These are phyloP conservation scores for Ensete ventricosum DNA, from an alignment of 176 grass and related monocot species.

Conservation along the genomic window DNA sequence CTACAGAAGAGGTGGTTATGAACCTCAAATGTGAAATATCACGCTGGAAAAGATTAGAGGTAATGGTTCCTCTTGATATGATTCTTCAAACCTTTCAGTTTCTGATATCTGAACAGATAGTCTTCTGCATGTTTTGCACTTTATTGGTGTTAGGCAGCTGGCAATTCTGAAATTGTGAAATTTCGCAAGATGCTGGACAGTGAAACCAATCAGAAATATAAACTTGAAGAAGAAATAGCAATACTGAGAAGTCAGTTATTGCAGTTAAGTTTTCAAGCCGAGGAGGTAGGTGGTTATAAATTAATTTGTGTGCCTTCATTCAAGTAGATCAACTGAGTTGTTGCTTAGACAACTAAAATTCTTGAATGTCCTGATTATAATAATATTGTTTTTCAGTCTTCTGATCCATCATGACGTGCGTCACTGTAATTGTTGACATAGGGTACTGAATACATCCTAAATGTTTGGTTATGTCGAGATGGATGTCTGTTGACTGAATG, in stretches of 20 bases:
- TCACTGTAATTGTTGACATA: too few relatives aligned
- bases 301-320: neutral
- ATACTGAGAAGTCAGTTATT: conserved; percentile 75
- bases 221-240: conserved; percentile 86
- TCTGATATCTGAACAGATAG: neutral
- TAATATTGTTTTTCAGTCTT: neutral
- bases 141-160: conserved; percentile 50
- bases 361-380: neutral
- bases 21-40: conserved; percentile 79
- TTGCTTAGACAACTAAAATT: neutral
- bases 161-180: conserved; percentile 65
- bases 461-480: neutral
- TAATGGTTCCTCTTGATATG: conserved; percentile 28
- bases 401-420: too few relatives aligned
- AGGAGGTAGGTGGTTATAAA: conserved; percentile 51
- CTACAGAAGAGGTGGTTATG: conserved; percentile 56
- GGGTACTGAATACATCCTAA: too few relatives aligned
- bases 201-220: conserved; percentile 77
- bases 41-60: conserved; percentile 97
- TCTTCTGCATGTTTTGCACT: conserved; percentile 20
- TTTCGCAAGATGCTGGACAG: conserved; percentile 70
- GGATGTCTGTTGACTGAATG: neutral
- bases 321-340: too few relatives aligned
- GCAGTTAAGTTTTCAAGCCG: conserved; percentile 82
- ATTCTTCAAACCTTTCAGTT: conserved; percentile 14